These are phyloP conservation scores for Ceratonia siliqua DNA, from an alignment of 306 rosid genomes.

Conservation along the genomic window DNA sequence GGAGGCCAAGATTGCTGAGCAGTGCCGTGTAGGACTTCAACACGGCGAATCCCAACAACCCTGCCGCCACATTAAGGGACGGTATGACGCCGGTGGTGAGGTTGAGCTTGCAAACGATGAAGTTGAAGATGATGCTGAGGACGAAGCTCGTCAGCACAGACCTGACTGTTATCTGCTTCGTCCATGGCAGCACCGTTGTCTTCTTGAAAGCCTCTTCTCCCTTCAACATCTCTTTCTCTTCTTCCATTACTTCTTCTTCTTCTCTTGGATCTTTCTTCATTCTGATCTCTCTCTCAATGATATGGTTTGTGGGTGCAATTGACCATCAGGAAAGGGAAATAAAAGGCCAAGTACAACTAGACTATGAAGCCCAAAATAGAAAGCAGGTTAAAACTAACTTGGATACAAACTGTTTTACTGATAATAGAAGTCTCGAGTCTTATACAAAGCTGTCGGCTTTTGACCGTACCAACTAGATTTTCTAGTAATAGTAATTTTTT, in stretches of 20 bases:
- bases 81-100: conserved; percentile 78
- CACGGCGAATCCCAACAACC: conserved; percentile 68
- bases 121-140: conserved; percentile 55
- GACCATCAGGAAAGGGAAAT: no score
- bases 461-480: no score
- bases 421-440: no score
- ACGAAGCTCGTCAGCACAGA: conserved; percentile 53
- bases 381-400: no score
- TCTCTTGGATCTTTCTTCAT: background rate
- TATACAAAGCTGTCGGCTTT: no score
- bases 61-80: conserved; percentile 75
- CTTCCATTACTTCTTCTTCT: background rate
- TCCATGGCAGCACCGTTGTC: conserved; percentile 58
- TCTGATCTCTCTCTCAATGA: background rate
- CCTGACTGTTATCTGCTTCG: conserved; percentile 59
- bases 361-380: no score
- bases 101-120: conserved; percentile 73
- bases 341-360: no score
- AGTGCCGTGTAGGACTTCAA: conserved; percentile 51
- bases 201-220: conserved; percentile 56
- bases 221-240: background rate
- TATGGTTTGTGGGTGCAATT: no score
- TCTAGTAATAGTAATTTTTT: no score
- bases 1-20: conserved; percentile 42
- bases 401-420: no score